Evolutionary conservation across 495 filamentous ascomycete species (phyloP).

Genomic region (Melanomma pulvis-pyrius): DNA sequence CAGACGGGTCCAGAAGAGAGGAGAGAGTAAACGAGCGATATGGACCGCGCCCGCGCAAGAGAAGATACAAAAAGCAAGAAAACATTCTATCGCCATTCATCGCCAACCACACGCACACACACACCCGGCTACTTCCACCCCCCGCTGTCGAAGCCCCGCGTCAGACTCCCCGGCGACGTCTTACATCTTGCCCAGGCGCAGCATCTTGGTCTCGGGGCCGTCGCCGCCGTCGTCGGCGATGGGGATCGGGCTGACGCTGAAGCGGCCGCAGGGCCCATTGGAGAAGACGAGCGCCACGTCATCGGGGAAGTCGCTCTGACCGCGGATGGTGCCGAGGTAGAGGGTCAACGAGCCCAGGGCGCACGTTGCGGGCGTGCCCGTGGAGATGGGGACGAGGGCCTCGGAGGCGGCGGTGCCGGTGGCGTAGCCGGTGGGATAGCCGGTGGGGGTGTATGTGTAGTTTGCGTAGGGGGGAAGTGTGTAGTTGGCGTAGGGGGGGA

Average conservation of each 20-base stretch:
- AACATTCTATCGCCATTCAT: too few species aligned
- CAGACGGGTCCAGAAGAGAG: too few species aligned
- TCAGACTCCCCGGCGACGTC: too few species aligned
- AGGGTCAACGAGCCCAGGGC: not conserved
- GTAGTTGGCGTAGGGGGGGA: not conserved
- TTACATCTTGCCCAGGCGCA: too few species aligned
- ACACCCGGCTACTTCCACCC: too few species aligned
- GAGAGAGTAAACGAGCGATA: slow-evolving; percentile 3
- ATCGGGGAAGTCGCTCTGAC: not conserved
- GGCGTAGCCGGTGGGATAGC: not conserved
- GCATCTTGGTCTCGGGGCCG: too few species aligned
- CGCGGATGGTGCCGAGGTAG: slow-evolving; percentile 7
- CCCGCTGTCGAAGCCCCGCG: too few species aligned
- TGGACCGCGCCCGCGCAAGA: too few species aligned
- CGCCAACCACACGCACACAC: too few species aligned
- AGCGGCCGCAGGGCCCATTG: slow-evolving; percentile 20
- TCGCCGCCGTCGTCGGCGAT: not conserved
- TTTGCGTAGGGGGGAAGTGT: not conserved
- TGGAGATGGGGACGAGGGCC: not conserved
- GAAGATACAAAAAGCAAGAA: too few species aligned
- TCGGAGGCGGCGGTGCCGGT: not conserved
- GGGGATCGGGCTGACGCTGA: not conserved
- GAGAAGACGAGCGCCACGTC: slow-evolving; percentile 5
- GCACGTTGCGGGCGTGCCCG: not conserved
- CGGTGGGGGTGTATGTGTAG: not conserved